phyloP scores from a whole-genome alignment of 257 asterid genomes.

The Solanum habrochaites region DNA sequence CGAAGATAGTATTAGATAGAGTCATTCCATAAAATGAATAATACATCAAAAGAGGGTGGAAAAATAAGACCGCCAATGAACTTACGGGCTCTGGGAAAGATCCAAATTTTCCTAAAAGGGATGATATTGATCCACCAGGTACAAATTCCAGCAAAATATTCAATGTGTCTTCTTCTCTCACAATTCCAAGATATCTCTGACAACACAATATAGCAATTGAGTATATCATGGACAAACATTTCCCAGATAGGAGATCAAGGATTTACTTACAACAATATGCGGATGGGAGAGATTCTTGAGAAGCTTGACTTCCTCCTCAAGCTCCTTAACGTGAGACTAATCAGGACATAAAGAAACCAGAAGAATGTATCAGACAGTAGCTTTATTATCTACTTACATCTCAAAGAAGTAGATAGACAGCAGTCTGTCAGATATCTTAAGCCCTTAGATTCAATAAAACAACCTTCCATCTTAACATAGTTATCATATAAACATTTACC shows the following conservation, averaged over 20 bases:
- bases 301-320: conserved; percentile 89
- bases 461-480: not conserved
- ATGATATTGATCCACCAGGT: conserved; percentile 96
- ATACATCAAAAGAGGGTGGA: not conserved
- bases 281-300: conserved; percentile 93
- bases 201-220: conserved; percentile 4
- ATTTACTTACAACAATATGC: conserved; percentile 76
- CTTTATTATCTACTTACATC: not conserved
- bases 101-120: conserved; percentile 94
- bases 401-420: not conserved
- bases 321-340: conserved; percentile 85
- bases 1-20: not conserved
- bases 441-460: not conserved
- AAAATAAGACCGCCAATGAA: not conserved
- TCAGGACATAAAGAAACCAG: not conserved
- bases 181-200: conserved; percentile 97
- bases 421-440: not conserved
- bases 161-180: conserved; percentile 81
- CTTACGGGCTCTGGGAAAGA: conserved; percentile 97
- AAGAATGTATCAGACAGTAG: not conserved
- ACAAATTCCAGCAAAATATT: conserved; percentile 92
- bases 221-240: not conserved
- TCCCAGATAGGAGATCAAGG: not conserved
- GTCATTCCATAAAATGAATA: not conserved
- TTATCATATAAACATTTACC: not conserved